A percentile compares a stretch with the other conserved stretches of the same genome.
Evolutionary conservation across 2,329 filamentous ascomycete genomes (phyloP).

Genomic region (Bimuria novae-zelandiae): DNA sequence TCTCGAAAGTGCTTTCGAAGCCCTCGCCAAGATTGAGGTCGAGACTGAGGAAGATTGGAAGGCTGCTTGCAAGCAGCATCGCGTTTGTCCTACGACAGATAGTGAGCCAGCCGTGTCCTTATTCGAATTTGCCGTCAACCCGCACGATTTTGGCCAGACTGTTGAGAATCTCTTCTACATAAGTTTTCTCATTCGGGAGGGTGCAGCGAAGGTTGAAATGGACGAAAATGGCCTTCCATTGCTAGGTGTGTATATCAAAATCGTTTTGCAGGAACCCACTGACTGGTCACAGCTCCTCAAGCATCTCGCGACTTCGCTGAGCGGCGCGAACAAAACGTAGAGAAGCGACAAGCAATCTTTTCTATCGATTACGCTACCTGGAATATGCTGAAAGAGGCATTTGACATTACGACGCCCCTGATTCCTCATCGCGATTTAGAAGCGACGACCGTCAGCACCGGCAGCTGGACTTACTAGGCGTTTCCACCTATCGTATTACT

Average conservation of each 20-base stretch:
- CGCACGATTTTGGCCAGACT: constrained; percentile 87
- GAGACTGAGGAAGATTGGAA: constrained; percentile 42
- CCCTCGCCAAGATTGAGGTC: constrained; percentile 51
- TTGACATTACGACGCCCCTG: constrained; percentile 76
- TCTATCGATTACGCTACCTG: constrained; percentile 85
- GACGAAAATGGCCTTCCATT: constrained; percentile 79
- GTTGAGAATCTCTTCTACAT: constrained; percentile 98
- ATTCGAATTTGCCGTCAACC: constrained; percentile 89
- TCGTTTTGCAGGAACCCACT: background rate
- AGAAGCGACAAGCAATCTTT: constrained; percentile 80
- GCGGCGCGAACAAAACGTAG: constrained; percentile 59
- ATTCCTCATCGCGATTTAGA: constrained; percentile 73
- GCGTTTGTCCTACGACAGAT: constrained; percentile 61
- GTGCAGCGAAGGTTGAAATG: constrained; percentile 71
- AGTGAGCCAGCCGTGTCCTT: constrained; percentile 70
- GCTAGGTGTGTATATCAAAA: constrained; percentile 65
- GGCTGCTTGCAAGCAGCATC: constrained; percentile 66
- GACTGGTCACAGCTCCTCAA: constrained; percentile 46
- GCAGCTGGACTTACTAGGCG: constrained; percentile 33
- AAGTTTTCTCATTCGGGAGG: constrained; percentile 90
- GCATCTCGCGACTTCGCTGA: constrained; percentile 55
- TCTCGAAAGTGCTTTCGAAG: constrained; percentile 41
- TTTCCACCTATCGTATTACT: background rate
- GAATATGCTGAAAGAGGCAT: constrained; percentile 75
- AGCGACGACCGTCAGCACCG: constrained; percentile 26